Conservation (phyloP, 306 rosid species). For the Styphnolobium japonicum region DNA sequence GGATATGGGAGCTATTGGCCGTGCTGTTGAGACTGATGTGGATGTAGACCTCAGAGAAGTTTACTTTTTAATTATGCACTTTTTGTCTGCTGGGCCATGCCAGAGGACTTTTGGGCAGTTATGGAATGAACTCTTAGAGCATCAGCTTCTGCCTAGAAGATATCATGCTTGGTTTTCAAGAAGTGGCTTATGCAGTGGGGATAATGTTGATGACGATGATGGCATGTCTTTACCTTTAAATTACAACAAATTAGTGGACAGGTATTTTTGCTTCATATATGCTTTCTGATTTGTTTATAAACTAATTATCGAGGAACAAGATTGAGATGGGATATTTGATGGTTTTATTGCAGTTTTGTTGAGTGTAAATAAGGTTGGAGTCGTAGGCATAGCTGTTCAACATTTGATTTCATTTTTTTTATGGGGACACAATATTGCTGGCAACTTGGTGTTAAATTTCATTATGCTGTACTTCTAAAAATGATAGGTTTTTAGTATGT, state of each 20-base stretch:
- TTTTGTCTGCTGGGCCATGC: slow-evolving; percentile 81
- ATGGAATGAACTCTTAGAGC: slow-evolving; percentile 69
- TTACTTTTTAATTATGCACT: slow-evolving; percentile 79
- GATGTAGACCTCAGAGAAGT: slow-evolving; percentile 72
- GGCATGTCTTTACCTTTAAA: slow-evolving; percentile 70
- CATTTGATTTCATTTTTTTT: neutral
- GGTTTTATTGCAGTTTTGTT: slow-evolving; percentile 7
- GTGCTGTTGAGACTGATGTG: slow-evolving; percentile 43
- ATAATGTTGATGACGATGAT: slow-evolving; percentile 47
- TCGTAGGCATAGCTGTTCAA: neutral
- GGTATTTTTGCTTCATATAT: slow-evolving; percentile 43
- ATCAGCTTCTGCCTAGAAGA: slow-evolving; percentile 86
- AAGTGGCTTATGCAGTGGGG: slow-evolving; percentile 38
- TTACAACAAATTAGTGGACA: slow-evolving; percentile 57
- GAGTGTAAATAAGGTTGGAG: neutral
- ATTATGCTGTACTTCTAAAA: neutral
- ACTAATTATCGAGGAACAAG: neutral
- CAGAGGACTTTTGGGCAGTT: slow-evolving; percentile 59
- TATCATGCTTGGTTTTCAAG: slow-evolving; percentile 92
- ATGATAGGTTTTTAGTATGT: neutral
- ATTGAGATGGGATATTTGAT: neutral
- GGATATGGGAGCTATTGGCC: slow-evolving; percentile 27
- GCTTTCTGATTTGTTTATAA: neutral
- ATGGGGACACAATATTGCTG: neutral
- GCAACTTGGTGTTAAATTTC: neutral